Base-by-base conservation (phyloP, 2,329 filamentous ascomycete genomes). In the Herpotrichia juniperi region DNA sequence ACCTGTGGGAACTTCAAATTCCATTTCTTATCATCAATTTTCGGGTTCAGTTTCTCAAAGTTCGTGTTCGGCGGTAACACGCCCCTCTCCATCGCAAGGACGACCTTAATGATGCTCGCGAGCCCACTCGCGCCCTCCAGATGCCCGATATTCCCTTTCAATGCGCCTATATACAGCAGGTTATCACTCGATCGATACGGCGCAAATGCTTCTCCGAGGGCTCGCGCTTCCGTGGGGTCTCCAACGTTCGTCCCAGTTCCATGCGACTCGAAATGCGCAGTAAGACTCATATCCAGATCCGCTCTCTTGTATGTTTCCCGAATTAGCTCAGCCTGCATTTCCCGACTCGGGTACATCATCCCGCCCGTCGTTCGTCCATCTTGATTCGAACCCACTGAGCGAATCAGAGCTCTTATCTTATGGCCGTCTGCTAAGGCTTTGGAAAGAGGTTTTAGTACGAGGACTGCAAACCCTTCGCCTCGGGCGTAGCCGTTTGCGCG, bases 371-470 rank as follows among this genome's bases (percentile, higher is more conserved):
- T 86, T 1, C 19, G 63, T 9, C 84, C 84, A 61, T 87, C 83
- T 42, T 71, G 66, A 47, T 76, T 78, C 1, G 63, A 48, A 2
- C 68, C 75, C 0, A 71, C 72, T 0, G 59, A 67, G 8, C 74
- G 62, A 25, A 81, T 77, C 2, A 80, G 51, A 1, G 69, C 71
- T 12, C 73, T 66, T 19, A 81, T 74, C 0, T 76, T 71, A 58
- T 87, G 83, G 12, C 82, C 81, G 57, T 83, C 81, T 4, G 71
- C 67, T 2, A 87, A 52, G 0, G 85, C 86, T 59, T 82, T 78
- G 4, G 72, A 68, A 0, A 87, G 72, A 1, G 74, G 77, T 69
- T 87, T 87, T 10, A 87, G 62, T 14, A 86, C 63, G 1, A 87
- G 57, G 10, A 81, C 76, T 0, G 77, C 83, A 17, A 83, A 74